Percentiles rank a stretch among this genome's conserved stretches.
Evolutionary conservation across 2,329 filamentous ascomycete species (phyloP).

Genomic region (Chrysoporthe deuterocubensis): DNA sequence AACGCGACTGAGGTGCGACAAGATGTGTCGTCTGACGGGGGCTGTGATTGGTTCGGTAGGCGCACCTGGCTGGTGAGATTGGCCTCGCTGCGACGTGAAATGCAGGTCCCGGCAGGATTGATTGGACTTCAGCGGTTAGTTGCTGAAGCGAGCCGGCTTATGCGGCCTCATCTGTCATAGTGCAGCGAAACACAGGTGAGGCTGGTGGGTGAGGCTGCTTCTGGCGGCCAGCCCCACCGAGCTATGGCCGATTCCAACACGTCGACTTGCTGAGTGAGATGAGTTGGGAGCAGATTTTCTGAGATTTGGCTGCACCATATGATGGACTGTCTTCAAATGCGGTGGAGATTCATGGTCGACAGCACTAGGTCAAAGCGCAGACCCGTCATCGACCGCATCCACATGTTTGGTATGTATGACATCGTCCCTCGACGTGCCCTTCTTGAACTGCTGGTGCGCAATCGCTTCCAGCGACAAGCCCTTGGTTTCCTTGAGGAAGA

Average conservation of each 20-base stretch:
- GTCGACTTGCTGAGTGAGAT: constrained; percentile 6
- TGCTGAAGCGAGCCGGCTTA: constrained; percentile 6
- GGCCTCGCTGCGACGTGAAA: background rate
- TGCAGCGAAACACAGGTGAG: constrained; percentile 7
- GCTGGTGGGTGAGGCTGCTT: background rate
- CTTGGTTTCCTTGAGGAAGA: constrained; percentile 70
- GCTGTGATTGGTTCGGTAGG: constrained; percentile 1
- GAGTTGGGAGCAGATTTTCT: background rate
- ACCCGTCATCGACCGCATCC: constrained; percentile 1
- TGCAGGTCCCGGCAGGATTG: background rate
- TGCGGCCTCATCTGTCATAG: constrained; percentile 13
- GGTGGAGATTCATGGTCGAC: background rate
- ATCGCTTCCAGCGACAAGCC: constrained; percentile 67
- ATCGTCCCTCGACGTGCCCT: constrained; percentile 25
- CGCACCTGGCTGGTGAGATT: constrained; percentile 2
- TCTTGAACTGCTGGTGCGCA: constrained; percentile 37
- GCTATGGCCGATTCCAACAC: background rate
- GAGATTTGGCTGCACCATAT: background rate
- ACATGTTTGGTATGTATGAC: constrained; percentile 24
- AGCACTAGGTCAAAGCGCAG: background rate
- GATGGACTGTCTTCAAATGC: background rate
- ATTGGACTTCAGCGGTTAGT: background rate
- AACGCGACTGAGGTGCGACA: constrained; percentile 10
- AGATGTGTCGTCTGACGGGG: background rate
- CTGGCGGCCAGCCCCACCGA: background rate